Base-by-base conservation (phyloP, 345 rosid species). In the Combretum micranthum region DNA sequence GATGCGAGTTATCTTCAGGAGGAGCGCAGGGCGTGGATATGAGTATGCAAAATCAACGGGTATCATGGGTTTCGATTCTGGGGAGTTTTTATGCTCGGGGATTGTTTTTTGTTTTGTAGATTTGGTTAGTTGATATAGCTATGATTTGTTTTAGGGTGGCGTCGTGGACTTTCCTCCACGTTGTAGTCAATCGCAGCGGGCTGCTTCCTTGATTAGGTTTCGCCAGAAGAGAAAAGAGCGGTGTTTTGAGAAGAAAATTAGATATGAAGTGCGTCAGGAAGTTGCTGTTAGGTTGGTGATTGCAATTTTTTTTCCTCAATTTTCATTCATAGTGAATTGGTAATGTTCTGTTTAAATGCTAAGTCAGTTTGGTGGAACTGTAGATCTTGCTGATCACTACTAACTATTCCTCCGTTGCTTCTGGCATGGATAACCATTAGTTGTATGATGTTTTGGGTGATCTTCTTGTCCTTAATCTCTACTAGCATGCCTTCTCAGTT, bases 181-280 rank as follows among this genome's bases (percentile, higher is more conserved):
- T 2, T 82, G 73, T 77, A 78, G 75, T 66, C 90, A 80, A 69
- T 95, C 95, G 11, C 96, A 91, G 53, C 79, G 96, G 67, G 96
- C 77, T 17, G 95, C 95, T 44, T 91, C 96, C 0, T 72, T 91
- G 69, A 73, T 71, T 69, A 84, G 98, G 76, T 91, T 91, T 54
- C 79, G 96, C 43, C 88, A 88, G 81, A 91, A 91, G 85, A 86
- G 95, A 59, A 88, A 81, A 77, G 90, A 90, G 66, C 78, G 98
- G 16, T 84, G 92, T 74, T 88, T 82, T 69, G 92, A 86, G 55
- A 92, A 86, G 89, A 92, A 92, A 86, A 93, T 92, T 42, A 64
- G 98, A 79, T 92, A 92, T 60, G 69, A 83, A 61, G 98, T 92
- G 63, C 96, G 98, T 55, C 96, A 88, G 72, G 98, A 92, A 77